phyloP scores from a whole-genome alignment of 495 filamentous ascomycete genomes.

The Cercophora scortea region DNA sequence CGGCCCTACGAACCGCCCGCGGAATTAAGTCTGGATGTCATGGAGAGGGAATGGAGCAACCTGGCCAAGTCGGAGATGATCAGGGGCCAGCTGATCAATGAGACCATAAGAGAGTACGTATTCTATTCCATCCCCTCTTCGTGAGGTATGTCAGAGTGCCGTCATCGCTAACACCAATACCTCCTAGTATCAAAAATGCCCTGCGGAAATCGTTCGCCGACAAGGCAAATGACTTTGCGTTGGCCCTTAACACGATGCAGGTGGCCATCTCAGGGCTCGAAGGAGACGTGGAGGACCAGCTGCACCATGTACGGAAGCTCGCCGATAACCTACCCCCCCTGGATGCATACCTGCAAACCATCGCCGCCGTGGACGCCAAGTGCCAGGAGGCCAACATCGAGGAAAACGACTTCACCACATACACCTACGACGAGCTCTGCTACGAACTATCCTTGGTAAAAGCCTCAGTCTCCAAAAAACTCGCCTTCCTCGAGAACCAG shows the following conservation, averaged over 20 bases:
- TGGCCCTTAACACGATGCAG: constrained; percentile 87
- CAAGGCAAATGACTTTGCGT: constrained; percentile 93
- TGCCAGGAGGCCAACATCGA: constrained; percentile 96
- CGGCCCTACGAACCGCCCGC: constrained; percentile 83
- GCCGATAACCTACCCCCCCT: constrained; percentile 77
- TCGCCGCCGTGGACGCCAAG: constrained; percentile 73
- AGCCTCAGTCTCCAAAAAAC: constrained; percentile 85
- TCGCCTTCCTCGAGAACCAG: constrained; percentile 95
- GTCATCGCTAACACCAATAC: constrained; percentile 2
- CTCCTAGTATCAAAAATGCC: constrained; percentile 77
- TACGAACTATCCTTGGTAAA: constrained; percentile 92
- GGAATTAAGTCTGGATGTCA: constrained; percentile 67
- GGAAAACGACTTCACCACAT: constrained; percentile 98
- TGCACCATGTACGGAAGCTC: constrained; percentile 72
- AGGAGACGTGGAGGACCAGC: constrained; percentile 90
- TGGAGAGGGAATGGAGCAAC: constrained; percentile 73
- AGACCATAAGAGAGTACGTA: constrained; percentile 84
- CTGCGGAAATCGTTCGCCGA: constrained; percentile 90
- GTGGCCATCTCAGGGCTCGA: constrained; percentile 89
- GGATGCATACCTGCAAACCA: constrained; percentile 77
- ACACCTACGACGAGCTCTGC: constrained; percentile 89
- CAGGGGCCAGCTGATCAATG: constrained; percentile 88
- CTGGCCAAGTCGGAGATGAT: constrained; percentile 75
- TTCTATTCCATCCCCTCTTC: constrained; percentile 1
- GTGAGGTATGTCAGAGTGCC: neutral